These are phyloP conservation scores for Ceratobasidium sp. DNA, from an alignment of 1,284 basidiomycete species.

Conservation along the genomic window DNA sequence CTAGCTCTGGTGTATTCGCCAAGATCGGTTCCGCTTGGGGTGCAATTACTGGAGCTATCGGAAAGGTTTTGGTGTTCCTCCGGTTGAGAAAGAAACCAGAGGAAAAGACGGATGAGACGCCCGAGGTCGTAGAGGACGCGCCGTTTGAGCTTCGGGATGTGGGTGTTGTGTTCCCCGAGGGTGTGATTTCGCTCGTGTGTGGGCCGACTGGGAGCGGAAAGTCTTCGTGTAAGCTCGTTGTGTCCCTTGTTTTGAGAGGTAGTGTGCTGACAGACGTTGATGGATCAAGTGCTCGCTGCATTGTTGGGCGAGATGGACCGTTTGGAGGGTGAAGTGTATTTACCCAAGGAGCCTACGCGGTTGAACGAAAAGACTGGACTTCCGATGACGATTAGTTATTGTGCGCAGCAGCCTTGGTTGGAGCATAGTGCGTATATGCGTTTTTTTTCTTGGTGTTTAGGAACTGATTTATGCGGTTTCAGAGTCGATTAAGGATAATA, in stretches of 20 bases:
- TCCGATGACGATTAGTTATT: constrained; percentile 34
- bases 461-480: neutral
- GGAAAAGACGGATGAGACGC: neutral
- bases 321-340: constrained; percentile 28
- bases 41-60: constrained; percentile 17
- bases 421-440: constrained; percentile 21
- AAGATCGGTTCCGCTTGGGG: constrained; percentile 41
- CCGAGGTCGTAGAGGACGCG: constrained; percentile 7
- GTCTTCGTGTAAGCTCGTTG: constrained; percentile 30
- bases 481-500: constrained; percentile 32
- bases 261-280: neutral
- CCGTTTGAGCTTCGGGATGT: constrained; percentile 38
- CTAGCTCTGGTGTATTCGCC: constrained; percentile 24
- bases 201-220: constrained; percentile 46
- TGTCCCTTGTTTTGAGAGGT: too few species aligned
- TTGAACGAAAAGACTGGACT: constrained; percentile 38
- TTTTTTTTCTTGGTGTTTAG: neutral
- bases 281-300: constrained; percentile 35
- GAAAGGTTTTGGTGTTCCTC: constrained; percentile 1
- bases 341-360: constrained; percentile 36
- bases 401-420: constrained; percentile 48
- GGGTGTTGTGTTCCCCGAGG: constrained; percentile 25
- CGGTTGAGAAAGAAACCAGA: constrained; percentile 4
- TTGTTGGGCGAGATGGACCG: constrained; percentile 47
- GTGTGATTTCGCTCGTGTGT: constrained; percentile 23